Conservation (phyloP, 176 grass and related monocot genomes). For the Musa beccarii region DNA sequence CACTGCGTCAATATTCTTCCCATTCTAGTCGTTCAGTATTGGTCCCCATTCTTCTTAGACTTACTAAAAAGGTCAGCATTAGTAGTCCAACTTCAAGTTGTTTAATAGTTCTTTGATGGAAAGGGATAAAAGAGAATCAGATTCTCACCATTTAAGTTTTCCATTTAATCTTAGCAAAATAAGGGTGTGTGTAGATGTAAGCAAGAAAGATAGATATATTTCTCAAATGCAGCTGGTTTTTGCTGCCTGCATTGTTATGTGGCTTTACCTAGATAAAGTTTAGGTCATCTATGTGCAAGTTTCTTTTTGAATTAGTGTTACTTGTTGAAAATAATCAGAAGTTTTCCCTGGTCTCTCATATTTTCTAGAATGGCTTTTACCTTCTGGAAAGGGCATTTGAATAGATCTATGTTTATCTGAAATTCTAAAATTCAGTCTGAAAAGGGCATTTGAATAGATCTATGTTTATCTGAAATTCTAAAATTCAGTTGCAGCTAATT, state of each 20-base stretch:
- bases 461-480: too few relatives aligned
- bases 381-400: too few relatives aligned
- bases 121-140: background rate
- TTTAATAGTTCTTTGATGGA: background rate
- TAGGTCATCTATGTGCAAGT: background rate
- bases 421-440: too few relatives aligned
- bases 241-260: background rate
- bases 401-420: too few relatives aligned
- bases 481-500: background rate
- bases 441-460: too few relatives aligned
- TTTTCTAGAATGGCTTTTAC: background rate
- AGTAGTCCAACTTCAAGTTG: background rate
- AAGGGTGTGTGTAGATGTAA: background rate
- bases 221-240: background rate
- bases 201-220: background rate
- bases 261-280: background rate
- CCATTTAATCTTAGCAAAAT: background rate
- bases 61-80: constrained; percentile 65
- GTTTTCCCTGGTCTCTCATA: background rate
- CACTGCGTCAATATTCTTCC: constrained; percentile 59
- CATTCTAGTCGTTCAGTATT: constrained; percentile 27
- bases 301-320: background rate
- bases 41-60: constrained; percentile 48
- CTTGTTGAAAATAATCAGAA: background rate
- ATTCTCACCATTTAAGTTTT: background rate